Evolutionary conservation across 2,329 filamentous ascomycete species (phyloP), one percentile per base, ranked within the genome.

Genomic region (Diaporthe humulicola): DNA sequence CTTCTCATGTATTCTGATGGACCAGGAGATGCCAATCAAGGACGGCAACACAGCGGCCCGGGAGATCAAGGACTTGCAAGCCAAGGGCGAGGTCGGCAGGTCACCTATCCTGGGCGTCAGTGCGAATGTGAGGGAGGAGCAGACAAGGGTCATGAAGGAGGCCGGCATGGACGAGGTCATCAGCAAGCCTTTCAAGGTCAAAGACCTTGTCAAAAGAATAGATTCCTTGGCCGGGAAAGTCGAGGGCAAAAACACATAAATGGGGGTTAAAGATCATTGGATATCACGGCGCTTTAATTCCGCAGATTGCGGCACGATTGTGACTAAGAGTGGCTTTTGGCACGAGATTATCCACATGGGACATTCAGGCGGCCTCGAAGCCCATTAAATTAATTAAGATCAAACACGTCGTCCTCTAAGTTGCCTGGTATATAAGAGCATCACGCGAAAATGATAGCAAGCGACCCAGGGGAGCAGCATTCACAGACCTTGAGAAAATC

Each of bases 21-120:
- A 72, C 36, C 70, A 72, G 48, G 70, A 72, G 33, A 72, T 72
- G 70, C 70, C 70, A 15, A 17, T 72, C 28, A 72, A 64, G 50
- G 70, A 72, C 14, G 70, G 70, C 4, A 72, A 72, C 38, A 72
- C 70, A 0, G 70, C 70, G 3, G 70, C 70, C 0, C 33, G 70
- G 25, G 70, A 72, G 30, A 72, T 72, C 25, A 72, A 45, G 33
- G 57, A 40, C 6, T 25, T 72, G 2, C 70, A 72, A 10, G 1
- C 22, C 33, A 72, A n/a, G 17, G 57, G 45, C 25, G 36, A 64
- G 48, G 70, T 54, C 14, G 70, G 70, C 33, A 72, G 45, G 48
- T 64, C 70, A 6, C 70, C 70, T 1, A 64, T 72, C 25, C 2
- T 72, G 57, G 70, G 70, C 1, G 70, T 72, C 12, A 72, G 70